A percentile compares a stretch with the other conserved stretches of the same genome.
These are phyloP conservation scores for Podaxis rugospora DNA, from an alignment of 768 basidiomycete genomes.

Conservation along the genomic window DNA sequence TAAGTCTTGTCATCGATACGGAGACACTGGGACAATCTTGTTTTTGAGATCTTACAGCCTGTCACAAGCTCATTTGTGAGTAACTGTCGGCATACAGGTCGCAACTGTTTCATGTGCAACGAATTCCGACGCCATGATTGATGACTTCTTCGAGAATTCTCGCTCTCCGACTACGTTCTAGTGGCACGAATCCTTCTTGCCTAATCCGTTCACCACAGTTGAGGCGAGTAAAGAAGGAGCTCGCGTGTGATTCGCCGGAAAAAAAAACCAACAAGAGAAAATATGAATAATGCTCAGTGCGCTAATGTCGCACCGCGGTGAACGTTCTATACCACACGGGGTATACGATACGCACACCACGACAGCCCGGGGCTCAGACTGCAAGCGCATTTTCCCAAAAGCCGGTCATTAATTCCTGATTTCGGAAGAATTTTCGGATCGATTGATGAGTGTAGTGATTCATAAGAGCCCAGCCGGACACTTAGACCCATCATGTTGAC, in stretches of 20 bases:
- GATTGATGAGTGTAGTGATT: not conserved
- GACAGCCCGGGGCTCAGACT: not conserved
- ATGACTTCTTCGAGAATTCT: not conserved
- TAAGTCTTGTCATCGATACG: not conserved
- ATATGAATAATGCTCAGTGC: not conserved
- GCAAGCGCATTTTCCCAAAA: not conserved
- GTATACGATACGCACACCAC: not conserved
- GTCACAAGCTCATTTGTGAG: not conserved
- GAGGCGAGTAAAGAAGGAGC: not conserved
- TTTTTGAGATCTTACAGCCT: no score
- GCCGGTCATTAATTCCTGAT: not conserved
- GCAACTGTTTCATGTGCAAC: not conserved
- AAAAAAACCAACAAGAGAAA: not conserved
- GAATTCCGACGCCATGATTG: not conserved
- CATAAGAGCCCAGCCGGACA: not conserved
- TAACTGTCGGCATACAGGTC: not conserved
- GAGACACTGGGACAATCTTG: no score
- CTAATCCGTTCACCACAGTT: not conserved
- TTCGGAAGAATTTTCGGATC: not conserved
- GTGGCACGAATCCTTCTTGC: not conserved
- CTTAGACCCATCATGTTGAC: not conserved
- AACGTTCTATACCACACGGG: not conserved
- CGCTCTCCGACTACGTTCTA: not conserved
- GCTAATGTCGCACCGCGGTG: no score
- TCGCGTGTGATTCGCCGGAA: not conserved